Conservation (phyloP, 1,284 basidiomycete genomes). For the Malassezia vespertilionis region DNA sequence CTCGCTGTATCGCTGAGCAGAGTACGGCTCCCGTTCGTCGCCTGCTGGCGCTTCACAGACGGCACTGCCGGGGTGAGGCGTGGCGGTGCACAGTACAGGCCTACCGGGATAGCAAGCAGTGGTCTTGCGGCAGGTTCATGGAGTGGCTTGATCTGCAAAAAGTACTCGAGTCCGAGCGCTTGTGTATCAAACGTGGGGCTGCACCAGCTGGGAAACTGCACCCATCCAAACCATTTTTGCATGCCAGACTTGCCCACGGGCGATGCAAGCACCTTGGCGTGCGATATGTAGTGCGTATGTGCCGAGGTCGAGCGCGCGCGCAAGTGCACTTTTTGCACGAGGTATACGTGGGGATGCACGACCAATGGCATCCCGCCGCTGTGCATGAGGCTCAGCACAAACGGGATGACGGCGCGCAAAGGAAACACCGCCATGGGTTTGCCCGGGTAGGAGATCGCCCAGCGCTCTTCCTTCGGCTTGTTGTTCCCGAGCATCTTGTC, state of each 20-base stretch:
- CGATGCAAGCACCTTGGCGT: constrained; percentile 5
- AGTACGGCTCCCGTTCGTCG: neutral
- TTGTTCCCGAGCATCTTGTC: constrained; percentile 11
- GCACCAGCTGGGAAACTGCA: constrained; percentile 20
- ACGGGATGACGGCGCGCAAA: constrained; percentile 25
- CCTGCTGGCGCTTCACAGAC: neutral
- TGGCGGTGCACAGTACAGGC: constrained; percentile 15
- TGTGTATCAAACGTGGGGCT: constrained; percentile 25
- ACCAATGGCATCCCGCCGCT: constrained; percentile 11
- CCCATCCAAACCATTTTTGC: constrained; percentile 17
- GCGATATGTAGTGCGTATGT: constrained; percentile 7
- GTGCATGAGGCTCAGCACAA: constrained; percentile 20
- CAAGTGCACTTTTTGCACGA: constrained; percentile 12
- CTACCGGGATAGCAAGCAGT: constrained; percentile 5
- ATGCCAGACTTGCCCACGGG: constrained; percentile 10
- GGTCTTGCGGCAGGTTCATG: neutral
- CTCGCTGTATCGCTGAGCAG: neutral
- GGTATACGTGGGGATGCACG: constrained; percentile 12
- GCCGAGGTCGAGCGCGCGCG: constrained; percentile 4
- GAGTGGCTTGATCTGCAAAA: constrained; percentile 23
- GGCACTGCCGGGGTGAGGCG: constrained; percentile 6
- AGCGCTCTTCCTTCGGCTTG: constrained; percentile 16
- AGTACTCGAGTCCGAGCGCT: constrained; percentile 30
- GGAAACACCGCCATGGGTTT: constrained; percentile 20
- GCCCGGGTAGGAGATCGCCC: constrained; percentile 25